phyloP scores from a whole-genome alignment of 495 filamentous ascomycete genomes.

The Penicillium longicatenatum region DNA sequence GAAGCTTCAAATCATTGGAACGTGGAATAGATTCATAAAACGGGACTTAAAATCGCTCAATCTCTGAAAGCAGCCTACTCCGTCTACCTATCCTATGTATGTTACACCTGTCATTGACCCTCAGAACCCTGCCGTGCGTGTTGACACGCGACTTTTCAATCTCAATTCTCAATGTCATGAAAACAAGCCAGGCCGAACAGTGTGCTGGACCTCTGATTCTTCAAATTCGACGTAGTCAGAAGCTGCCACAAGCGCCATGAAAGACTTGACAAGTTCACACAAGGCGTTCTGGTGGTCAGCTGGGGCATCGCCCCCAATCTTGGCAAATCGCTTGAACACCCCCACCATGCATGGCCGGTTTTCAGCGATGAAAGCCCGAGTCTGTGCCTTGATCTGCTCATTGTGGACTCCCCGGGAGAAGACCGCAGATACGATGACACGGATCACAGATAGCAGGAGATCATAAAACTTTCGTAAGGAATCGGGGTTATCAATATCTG shows the following conservation, averaged over 20 bases:
- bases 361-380: constrained; percentile 71
- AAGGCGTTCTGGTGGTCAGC: constrained; percentile 44
- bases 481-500: constrained; percentile 66
- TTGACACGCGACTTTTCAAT: not conserved
- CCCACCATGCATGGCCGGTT: constrained; percentile 80
- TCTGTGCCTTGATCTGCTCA: constrained; percentile 70
- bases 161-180: constrained; percentile 22
- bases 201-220: constrained; percentile 42
- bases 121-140: not conserved
- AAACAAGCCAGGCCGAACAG: constrained; percentile 35
- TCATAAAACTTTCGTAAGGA: constrained; percentile 80
- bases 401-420: constrained; percentile 81
- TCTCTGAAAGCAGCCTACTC: constrained; percentile 17
- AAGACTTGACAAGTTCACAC: constrained; percentile 59
- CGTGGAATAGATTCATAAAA: not conserved
- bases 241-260: constrained; percentile 57
- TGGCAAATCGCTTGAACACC: constrained; percentile 87
- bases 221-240: constrained; percentile 62
- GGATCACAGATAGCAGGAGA: constrained; percentile 76
- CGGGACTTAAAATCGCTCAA: constrained; percentile 21
- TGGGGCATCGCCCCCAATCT: constrained; percentile 60
- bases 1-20: not conserved
- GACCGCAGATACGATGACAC: constrained; percentile 78
- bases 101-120: constrained; percentile 6
- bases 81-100: constrained; percentile 26